Conservation (phyloP, 768 basidiomycete species). For the Leccinum variicolor region DNA sequence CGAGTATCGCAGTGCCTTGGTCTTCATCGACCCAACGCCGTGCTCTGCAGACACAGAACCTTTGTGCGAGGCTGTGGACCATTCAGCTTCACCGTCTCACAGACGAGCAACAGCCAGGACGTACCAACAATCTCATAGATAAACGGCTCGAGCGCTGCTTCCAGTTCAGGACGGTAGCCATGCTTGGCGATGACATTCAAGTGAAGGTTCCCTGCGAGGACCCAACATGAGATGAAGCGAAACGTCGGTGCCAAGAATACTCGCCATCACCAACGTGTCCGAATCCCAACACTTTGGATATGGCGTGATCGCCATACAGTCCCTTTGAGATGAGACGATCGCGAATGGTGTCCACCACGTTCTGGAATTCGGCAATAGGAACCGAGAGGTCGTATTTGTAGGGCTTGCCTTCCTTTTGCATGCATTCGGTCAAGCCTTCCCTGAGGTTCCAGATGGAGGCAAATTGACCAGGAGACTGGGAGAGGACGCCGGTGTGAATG, state of each 20-base stretch:
- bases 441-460: constrained; percentile 87
- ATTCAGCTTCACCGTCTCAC: not conserved
- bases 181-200: constrained; percentile 80
- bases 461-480: constrained; percentile 89
- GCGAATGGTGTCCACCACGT: constrained; percentile 77
- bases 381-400: constrained; percentile 98
- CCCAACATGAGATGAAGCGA: not conserved
- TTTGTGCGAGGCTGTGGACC: constrained; percentile 56
- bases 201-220: constrained; percentile 78
- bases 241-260: constrained; percentile 22
- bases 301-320: constrained; percentile 65
- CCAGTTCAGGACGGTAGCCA: constrained; percentile 77
- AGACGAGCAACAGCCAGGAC: constrained; percentile 17
- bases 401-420: constrained; percentile 89
- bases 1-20: constrained; percentile 83
- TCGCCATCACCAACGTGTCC: constrained; percentile 96
- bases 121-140: constrained; percentile 86
- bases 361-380: constrained; percentile 82
- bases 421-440: constrained; percentile 89
- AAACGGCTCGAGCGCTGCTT: constrained; percentile 89
- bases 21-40: constrained; percentile 95
- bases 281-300: constrained; percentile 87
- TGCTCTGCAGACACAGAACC: constrained; percentile 98
- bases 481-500: constrained; percentile 86
- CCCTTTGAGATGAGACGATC: constrained; percentile 68